Evolutionary conservation across 1,284 basidiomycete species (phyloP).

Genomic region (Papiliotrema laurentii): DNA sequence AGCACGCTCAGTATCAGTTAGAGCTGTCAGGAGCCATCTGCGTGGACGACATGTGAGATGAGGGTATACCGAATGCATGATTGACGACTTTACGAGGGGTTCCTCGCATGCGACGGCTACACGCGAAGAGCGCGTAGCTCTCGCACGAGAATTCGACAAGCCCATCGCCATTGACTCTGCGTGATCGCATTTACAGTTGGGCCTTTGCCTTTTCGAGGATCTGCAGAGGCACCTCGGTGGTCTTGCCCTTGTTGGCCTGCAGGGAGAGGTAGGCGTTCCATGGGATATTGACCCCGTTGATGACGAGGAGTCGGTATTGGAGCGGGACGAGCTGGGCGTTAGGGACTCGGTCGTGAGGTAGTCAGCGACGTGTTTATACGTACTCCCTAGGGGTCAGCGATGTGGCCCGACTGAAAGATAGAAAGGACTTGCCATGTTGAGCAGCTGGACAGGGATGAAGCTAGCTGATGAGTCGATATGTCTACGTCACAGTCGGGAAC

Average conservation of each 20-base stretch:
- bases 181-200: too few relatives aligned
- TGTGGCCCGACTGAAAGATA: neutral
- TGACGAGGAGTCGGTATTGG: conserved; percentile 47
- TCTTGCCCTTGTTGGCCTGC: conserved; percentile 37
- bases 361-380: too few relatives aligned
- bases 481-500: neutral
- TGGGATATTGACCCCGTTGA: conserved; percentile 49
- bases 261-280: conserved; percentile 50
- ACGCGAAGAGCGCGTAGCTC: too few relatives aligned
- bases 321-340: conserved; percentile 44
- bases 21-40: too few relatives aligned
- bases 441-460: conserved; percentile 47
- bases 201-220: conserved; percentile 6
- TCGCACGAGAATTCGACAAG: too few relatives aligned
- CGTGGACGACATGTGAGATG: too few relatives aligned
- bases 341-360: too few relatives aligned
- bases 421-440: conserved; percentile 45
- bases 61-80: too few relatives aligned
- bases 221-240: conserved; percentile 5
- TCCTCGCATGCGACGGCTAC: too few relatives aligned
- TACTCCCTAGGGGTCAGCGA: conserved; percentile 15
- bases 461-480: conserved; percentile 15
- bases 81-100: too few relatives aligned
- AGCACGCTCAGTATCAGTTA: too few relatives aligned
- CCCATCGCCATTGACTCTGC: too few relatives aligned